Evolutionary conservation across 768 basidiomycete species (phyloP).

Genomic region (Serendipita sp.): DNA sequence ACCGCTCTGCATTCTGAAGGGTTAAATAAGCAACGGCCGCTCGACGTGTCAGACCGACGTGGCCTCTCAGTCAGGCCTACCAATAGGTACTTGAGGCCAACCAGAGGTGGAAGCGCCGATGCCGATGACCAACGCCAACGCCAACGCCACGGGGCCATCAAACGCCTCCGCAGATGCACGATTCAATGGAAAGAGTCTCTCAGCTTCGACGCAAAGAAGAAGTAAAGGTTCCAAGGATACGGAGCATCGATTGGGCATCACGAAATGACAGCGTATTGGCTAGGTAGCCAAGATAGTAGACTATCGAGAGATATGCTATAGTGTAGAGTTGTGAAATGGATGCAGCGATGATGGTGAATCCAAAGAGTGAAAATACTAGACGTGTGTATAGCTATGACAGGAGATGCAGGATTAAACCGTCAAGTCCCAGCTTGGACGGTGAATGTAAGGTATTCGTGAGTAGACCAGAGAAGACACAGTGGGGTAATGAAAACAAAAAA

Average conservation of each 20-base stretch:
- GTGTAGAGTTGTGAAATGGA: background rate
- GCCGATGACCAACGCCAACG: too few species aligned
- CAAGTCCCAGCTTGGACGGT: background rate
- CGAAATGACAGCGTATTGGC: background rate
- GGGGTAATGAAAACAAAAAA: background rate
- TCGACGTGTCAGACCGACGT: background rate
- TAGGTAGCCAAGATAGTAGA: background rate
- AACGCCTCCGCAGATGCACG: background rate
- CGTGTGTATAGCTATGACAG: background rate
- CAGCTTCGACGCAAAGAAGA: background rate
- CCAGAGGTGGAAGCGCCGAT: too few species aligned
- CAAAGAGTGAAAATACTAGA: conserved; percentile 1
- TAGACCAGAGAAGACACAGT: background rate
- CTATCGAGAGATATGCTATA: background rate
- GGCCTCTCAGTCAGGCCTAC: background rate
- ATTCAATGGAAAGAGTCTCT: background rate
- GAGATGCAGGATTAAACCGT: background rate
- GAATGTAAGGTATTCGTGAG: background rate
- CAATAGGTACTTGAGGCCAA: background rate
- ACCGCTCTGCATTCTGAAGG: background rate
- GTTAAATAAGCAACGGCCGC: too few species aligned
- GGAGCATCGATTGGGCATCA: background rate
- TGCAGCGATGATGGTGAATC: background rate
- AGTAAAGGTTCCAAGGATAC: background rate
- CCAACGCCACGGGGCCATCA: too few species aligned